Evolutionary conservation across 129 eudicot genomes (phyloP), one percentile per base, ranked within the genome.

Genomic region (Flaveria linearis): DNA sequence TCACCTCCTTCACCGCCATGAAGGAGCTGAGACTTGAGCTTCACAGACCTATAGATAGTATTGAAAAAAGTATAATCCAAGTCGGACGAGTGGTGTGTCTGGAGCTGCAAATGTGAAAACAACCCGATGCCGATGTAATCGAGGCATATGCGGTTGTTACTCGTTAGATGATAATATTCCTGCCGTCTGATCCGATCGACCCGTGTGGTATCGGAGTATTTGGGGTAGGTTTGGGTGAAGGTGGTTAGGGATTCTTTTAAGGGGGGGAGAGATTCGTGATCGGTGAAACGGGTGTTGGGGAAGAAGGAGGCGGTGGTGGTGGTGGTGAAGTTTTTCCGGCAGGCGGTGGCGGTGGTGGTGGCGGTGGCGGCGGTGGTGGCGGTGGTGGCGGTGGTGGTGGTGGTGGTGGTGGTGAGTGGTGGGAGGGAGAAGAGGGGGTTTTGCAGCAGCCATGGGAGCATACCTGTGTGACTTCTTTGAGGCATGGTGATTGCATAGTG

Each of bases 51-150:
- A 74, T 80, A 80, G 30, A 58, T 74, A 16, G 85, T 71, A 11
- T 72, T 78, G 53, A 93, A 90, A 61, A 84, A 82, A 0, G 95
- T 92, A 41, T 78, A 90, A 26, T 82, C 91, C 2, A 88, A 76
- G 70, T 36, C 41, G 10, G 45, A 77, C n/a, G 60, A 78, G 36
- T 17, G 80, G 8, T 61, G 71, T 2, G 86, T 70, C 41, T 89
- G 86, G 61, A 87, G 84, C 81, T 93, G 98, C 16, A 86, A 83
- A 80, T 86, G 87, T 7, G 98, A 88, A 76, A 90, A 93, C 26
- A 93, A 87, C 26, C 98, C 98, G 18, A 93, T 80, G 16, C 98
- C 96, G 30, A 90, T 93, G 41, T 93, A 93, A 81, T 93, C 97
- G 22, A 90, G 98, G 36, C 95, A 93, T 0, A 90, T 80, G 6